A percentile compares a stretch with the other conserved stretches of the same genome.
phyloP scores from a whole-genome alignment of 768 basidiomycete genomes.

The Omphalotus guepiniiformis region DNA sequence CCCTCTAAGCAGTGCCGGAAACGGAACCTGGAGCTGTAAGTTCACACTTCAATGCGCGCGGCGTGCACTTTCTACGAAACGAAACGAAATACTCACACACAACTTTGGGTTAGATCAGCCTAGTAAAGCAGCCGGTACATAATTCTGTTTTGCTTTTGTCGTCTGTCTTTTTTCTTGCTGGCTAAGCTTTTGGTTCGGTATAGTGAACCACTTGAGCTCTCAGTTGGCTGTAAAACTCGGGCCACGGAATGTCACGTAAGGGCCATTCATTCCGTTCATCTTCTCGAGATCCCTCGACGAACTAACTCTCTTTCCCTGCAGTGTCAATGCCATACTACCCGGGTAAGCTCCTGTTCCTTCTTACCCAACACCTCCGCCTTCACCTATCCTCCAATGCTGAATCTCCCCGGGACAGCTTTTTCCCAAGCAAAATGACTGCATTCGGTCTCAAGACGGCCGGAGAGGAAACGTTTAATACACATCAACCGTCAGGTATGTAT shows the following conservation, averaged over 20 bases:
- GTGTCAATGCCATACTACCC: conserved; percentile 81
- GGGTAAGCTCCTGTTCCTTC: conserved; percentile 41
- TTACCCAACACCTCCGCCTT: neutral
- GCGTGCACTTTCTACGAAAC: neutral
- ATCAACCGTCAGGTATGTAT: conserved; percentile 62
- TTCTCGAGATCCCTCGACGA: conserved; percentile 5
- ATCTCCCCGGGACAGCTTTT: conserved; percentile 40
- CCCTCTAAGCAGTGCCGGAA: conserved; percentile 46
- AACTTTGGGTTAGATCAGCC: conserved; percentile 56
- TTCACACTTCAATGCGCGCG: no score
- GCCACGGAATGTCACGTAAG: conserved; percentile 60
- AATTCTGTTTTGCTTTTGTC: conserved; percentile 11
- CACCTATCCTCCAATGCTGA: neutral
- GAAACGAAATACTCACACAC: neutral
- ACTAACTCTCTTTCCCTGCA: conserved; percentile 21
- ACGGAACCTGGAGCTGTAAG: conserved; percentile 79
- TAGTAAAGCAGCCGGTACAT: conserved; percentile 84
- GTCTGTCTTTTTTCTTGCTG: neutral
- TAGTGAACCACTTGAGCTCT: conserved; percentile 77
- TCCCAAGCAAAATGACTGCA: conserved; percentile 84
- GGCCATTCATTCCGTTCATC: conserved; percentile 12
- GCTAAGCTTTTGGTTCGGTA: conserved; percentile 1
- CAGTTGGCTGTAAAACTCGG: conserved; percentile 65
- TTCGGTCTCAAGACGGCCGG: conserved; percentile 57
- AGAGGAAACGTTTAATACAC: conserved; percentile 43